phyloP scores from a whole-genome alignment of 495 filamentous ascomycete species.

The Aspergillus carlsbadensis region DNA sequence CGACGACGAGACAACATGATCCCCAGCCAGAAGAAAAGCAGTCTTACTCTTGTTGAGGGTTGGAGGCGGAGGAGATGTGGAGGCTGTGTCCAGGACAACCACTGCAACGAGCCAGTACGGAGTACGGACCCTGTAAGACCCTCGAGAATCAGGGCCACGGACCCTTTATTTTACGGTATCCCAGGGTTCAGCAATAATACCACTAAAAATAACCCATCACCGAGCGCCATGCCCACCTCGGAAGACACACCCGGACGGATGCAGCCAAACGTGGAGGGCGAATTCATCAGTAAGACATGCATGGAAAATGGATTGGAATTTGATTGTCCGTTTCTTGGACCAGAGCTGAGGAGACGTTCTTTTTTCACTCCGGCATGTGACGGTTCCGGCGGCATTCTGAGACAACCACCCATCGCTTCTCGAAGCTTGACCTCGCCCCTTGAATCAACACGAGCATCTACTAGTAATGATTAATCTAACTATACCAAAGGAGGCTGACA shows the following conservation, averaged over 20 bases:
- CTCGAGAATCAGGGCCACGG: not conserved
- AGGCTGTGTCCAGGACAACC: conserved; percentile 28
- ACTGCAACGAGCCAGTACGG: not conserved
- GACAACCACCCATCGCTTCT: conserved; percentile 4
- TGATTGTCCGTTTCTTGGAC: not conserved
- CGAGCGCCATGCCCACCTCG: not conserved
- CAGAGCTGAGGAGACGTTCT: no score
- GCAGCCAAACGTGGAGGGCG: conserved; percentile 4
- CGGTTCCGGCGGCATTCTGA: not conserved
- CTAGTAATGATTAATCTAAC: not conserved
- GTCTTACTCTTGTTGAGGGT: not conserved
- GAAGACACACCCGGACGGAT: not conserved
- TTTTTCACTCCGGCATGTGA: not conserved
- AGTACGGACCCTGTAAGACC: conserved; percentile 3
- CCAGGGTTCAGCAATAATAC: not conserved
- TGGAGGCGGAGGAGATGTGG: conserved; percentile 2
- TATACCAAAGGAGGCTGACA: not conserved
- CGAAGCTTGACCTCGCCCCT: conserved; percentile 1
- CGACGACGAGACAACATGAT: conserved; percentile 1
- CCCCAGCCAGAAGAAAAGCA: not conserved
- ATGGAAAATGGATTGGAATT: not conserved
- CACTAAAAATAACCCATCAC: not conserved
- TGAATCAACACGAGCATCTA: no score
- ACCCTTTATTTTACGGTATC: conserved; percentile 1
- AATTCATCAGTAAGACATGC: not conserved